phyloP scores from a whole-genome alignment of 768 basidiomycete genomes.

The Russula sp. region DNA sequence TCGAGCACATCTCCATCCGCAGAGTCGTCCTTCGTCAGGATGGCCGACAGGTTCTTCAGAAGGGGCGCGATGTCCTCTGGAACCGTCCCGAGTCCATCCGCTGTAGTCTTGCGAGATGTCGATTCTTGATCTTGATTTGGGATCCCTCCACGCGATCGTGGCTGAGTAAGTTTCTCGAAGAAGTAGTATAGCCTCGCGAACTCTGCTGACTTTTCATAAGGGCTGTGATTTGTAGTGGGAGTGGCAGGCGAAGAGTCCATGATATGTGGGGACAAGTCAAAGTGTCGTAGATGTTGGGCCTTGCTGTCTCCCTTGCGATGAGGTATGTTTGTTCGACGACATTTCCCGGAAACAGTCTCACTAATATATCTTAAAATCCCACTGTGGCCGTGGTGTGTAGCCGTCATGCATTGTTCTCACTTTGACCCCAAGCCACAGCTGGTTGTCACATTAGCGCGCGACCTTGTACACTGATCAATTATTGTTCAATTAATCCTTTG shows the following conservation, averaged over 20 bases:
- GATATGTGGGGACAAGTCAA: not conserved
- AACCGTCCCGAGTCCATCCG: not conserved
- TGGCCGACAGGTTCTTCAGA: slow-evolving; percentile 14
- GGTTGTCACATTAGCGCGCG: slow-evolving; percentile 1
- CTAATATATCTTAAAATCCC: slow-evolving; percentile 5
- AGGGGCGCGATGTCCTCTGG: slow-evolving; percentile 22
- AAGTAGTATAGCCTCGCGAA: slow-evolving; percentile 22
- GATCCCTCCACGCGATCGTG: slow-evolving; percentile 4
- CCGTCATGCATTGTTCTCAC: slow-evolving; percentile 12
- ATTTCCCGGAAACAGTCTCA: not conserved
- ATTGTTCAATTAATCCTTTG: not conserved
- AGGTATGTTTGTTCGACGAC: not conserved
- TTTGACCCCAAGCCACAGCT: not conserved
- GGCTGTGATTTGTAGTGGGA: not conserved
- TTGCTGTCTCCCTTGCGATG: not conserved
- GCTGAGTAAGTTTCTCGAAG: slow-evolving; percentile 20
- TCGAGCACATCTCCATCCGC: not conserved
- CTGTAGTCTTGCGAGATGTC: not conserved
- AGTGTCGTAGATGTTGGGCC: not conserved
- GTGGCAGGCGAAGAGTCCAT: not conserved
- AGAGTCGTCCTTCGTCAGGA: slow-evolving; percentile 16
- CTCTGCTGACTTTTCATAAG: slow-evolving; percentile 17
- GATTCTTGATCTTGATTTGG: not conserved
- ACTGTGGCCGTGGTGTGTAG: slow-evolving; percentile 7
- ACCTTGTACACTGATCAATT: too few species aligned